These are phyloP conservation scores for Zygosaccharomyces pseudorouxii DNA, from an alignment of 805 yeast genomes.

Conservation along the genomic window DNA sequence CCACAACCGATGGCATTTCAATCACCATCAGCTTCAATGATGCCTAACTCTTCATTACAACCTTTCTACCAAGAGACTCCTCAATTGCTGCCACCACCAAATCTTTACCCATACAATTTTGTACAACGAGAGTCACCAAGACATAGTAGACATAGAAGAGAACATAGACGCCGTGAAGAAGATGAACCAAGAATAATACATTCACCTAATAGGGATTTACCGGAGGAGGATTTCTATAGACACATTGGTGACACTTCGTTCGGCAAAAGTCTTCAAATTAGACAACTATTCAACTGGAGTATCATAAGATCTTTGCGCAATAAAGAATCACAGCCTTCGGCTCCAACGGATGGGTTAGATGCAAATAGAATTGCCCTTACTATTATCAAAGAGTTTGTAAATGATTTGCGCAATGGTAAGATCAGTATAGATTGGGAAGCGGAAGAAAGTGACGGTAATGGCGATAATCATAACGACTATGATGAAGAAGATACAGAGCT, in stretches of 20 bases:
- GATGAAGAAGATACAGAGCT: conserved; percentile 21
- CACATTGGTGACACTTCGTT: conserved; percentile 30
- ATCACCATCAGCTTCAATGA: conserved; percentile 16
- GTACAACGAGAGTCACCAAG: conserved; percentile 12
- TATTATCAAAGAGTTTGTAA: conserved; percentile 32
- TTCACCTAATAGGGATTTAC: conserved; percentile 34
- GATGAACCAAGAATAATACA: conserved; percentile 22
- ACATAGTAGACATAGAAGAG: conserved; percentile 10
- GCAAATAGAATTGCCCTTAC: conserved; percentile 23
- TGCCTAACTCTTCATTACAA: conserved; percentile 29
- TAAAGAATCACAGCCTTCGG: conserved; percentile 13
- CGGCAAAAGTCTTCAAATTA: conserved; percentile 28
- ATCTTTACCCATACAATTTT: conserved; percentile 21
- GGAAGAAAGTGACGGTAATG: conserved; percentile 14
- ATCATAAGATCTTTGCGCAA: conserved; percentile 25
- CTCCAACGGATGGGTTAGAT: conserved; percentile 13
- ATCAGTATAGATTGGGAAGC: conserved; percentile 31
- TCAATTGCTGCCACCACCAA: conserved; percentile 29
- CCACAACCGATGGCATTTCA: conserved; percentile 8
- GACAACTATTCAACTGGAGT: conserved; percentile 35
- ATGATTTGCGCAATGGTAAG: conserved; percentile 26
- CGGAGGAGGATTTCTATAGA: conserved; percentile 31
- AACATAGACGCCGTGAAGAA: conserved; percentile 11
- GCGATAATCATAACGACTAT: conserved; percentile 9
- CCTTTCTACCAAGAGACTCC: conserved; percentile 23